These are phyloP conservation scores for Paracorniculantispora psalliotae DNA, from an alignment of 2,329 filamentous ascomycete species.

Conservation along the genomic window DNA sequence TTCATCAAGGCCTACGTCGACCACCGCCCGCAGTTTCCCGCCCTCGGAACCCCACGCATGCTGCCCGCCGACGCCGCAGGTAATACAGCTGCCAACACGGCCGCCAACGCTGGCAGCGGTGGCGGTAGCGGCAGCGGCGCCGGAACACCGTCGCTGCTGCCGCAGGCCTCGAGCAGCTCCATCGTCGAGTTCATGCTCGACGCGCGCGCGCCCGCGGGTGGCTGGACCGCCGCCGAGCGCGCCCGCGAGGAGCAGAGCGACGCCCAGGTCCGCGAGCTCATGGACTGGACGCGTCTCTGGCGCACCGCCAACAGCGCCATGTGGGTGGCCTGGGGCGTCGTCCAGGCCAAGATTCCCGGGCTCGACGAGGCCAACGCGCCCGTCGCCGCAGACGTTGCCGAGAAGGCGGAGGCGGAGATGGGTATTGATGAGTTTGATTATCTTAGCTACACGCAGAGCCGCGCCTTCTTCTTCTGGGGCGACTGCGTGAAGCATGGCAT, in stretches of 20 bases:
- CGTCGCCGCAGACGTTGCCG: slow-evolving; percentile 28
- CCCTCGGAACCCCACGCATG: slow-evolving; percentile 46
- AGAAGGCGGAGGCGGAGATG: slow-evolving; percentile 41
- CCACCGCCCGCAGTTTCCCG: slow-evolving; percentile 66
- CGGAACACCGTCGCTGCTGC: slow-evolving; percentile 28
- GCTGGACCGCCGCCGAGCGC: slow-evolving; percentile 49
- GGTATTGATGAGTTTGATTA: slow-evolving; percentile 85
- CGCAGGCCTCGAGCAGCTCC: slow-evolving; percentile 41
- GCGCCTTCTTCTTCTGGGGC: slow-evolving; percentile 91
- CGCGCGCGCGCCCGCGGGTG: slow-evolving; percentile 52
- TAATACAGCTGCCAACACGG: slow-evolving; percentile 22
- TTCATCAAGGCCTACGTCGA: slow-evolving; percentile 85
- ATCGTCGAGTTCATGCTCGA: slow-evolving; percentile 78
- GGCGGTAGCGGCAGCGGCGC: neutral
- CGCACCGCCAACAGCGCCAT: slow-evolving; percentile 79
- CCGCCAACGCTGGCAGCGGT: slow-evolving; percentile 19
- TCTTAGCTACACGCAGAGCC: slow-evolving; percentile 81
- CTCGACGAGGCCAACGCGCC: slow-evolving; percentile 45
- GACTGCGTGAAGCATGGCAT: slow-evolving; percentile 77
- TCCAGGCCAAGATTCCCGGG: slow-evolving; percentile 83
- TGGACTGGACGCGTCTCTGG: slow-evolving; percentile 81
- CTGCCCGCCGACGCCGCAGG: slow-evolving; percentile 37
- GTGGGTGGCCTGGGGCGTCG: slow-evolving; percentile 95
- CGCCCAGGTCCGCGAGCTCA: slow-evolving; percentile 60
- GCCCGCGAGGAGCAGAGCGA: slow-evolving; percentile 61